Percentiles rank a stretch among this genome's conserved stretches.
Conservation (phyloP, 805 yeast species). For the Komagataella pseudopastoris region DNA sequence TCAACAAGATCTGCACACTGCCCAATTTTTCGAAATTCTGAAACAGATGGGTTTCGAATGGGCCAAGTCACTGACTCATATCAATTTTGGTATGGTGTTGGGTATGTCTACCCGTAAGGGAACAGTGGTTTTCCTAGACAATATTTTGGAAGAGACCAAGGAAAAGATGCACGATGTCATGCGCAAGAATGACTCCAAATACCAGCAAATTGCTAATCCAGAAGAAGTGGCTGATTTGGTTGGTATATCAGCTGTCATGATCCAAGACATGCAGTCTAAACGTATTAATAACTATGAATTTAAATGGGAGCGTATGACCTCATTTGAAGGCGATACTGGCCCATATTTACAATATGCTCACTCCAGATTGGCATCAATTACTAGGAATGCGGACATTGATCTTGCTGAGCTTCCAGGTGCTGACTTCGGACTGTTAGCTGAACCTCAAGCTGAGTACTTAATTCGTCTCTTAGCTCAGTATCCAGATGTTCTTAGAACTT, state of each 20-base stretch:
- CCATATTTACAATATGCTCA: conserved; percentile 98
- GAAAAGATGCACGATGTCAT: conserved; percentile 93
- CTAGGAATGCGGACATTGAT: conserved; percentile 35
- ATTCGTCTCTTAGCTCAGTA: conserved; percentile 75
- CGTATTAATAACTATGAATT: conserved; percentile 93
- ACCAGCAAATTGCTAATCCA: conserved; percentile 86
- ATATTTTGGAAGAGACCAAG: conserved; percentile 84
- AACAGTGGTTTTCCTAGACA: conserved; percentile 94
- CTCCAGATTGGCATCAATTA: conserved; percentile 89
- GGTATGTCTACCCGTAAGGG: conserved; percentile 99
- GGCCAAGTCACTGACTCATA: conserved; percentile 66
- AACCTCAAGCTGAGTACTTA: conserved; percentile 30
- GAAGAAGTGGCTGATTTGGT: conserved; percentile 90
- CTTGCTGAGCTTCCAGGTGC: conserved; percentile 16
- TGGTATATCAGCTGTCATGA: conserved; percentile 96
- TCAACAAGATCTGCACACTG: conserved; percentile 90
- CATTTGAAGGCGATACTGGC: conserved; percentile 99
- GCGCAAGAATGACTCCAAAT: conserved; percentile 83
- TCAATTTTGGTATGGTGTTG: conserved; percentile 94
- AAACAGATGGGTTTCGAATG: conserved; percentile 84
- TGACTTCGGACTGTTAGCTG: conserved; percentile 13
- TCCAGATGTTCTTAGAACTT: conserved; percentile 80
- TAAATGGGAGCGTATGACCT: conserved; percentile 96
- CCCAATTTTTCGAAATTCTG: conserved; percentile 88
- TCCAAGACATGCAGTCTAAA: conserved; percentile 97